Base-by-base conservation (phyloP, 345 rosid genomes). In the Rhizophora apiculata region DNA sequence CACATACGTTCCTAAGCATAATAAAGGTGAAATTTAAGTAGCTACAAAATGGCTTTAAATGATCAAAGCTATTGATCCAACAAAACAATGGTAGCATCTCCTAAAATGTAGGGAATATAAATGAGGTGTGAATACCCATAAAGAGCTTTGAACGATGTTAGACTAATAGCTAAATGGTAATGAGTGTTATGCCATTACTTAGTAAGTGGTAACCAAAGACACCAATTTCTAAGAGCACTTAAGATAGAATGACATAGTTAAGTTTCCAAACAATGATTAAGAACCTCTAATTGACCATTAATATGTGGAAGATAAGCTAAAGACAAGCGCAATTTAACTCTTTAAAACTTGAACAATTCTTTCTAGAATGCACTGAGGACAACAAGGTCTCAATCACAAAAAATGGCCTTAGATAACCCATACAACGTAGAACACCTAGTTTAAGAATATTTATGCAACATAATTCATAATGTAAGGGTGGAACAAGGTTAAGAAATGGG, bases 11-110 rank as follows among this genome's bases (percentile, higher is more conserved):
- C 3, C 1, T 16, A 2, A n/a, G 39, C 22, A 4, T 5, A 5
- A 1, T 30, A 0, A 1, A 30, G 31, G 2, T 30, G 4, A 4
- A 30, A 60, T 24, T 16, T 60, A 6, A 60, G 16, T 3, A 6
- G 2, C 1, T 11, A 0, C 1, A 32, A 0, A 0, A 30, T 6
- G 2, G 3, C 1, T 1, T 60, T 9, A 4, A 16, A 4, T 0
- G 3, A 7, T 18, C 15, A 1, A 0, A 60, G 1, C 5, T 18
- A 3, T 7, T 19, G 0, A 9, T 30, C 5, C 8, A 16, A 1
- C 2, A 2, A 2, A 6, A 13, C 2, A 11, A 9, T 19, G 10
- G 5, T 19, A 5, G 21, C 3, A 4, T 27, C 8, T 2, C 63
- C 10, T 1, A 7, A 3, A 0, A 60, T 1, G 15, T 60, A 60